These are phyloP conservation scores for Mycena haematopus DNA, from an alignment of 768 basidiomycete genomes.

Conservation along the genomic window DNA sequence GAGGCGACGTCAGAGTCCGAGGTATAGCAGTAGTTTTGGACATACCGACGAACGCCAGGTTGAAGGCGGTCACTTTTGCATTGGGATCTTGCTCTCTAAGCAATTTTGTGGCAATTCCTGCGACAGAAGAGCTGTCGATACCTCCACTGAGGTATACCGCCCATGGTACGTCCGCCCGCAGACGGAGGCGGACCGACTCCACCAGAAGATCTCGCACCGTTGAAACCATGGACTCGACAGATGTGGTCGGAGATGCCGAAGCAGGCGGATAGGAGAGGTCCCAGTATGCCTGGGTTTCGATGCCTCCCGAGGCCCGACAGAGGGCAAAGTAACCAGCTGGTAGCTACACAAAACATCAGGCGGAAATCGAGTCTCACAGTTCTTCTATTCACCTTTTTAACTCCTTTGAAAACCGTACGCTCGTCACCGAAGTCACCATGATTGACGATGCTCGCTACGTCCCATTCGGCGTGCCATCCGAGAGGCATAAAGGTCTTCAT, in stretches of 20 bases:
- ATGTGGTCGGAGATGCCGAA: not conserved
- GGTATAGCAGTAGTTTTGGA: not conserved
- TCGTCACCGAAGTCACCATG: constrained; percentile 18
- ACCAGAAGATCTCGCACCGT: constrained; percentile 17
- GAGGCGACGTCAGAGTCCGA: not conserved
- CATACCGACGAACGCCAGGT: not conserved
- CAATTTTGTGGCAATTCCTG: not conserved
- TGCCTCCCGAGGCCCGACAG: constrained; percentile 11
- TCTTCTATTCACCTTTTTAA: constrained; percentile 10
- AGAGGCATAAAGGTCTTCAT: constrained; percentile 11
- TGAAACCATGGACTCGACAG: constrained; percentile 18
- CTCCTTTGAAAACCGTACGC: constrained; percentile 28
- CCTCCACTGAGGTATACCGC: not conserved
- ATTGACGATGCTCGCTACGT: constrained; percentile 25
- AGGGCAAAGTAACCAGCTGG: constrained; percentile 8
- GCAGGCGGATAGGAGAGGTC: constrained; percentile 21
- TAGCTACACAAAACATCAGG: constrained; percentile 1
- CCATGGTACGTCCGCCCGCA: constrained; percentile 28
- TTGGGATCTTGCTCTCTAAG: not conserved
- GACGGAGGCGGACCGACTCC: constrained; percentile 23
- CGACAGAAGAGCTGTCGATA: not conserved
- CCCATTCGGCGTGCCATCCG: constrained; percentile 31
- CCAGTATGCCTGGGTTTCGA: constrained; percentile 25
- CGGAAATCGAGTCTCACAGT: not conserved
- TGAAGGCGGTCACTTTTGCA: not conserved